These are phyloP conservation scores for Fusarium concolor DNA, from an alignment of 2,329 filamentous ascomycete species.

Conservation along the genomic window DNA sequence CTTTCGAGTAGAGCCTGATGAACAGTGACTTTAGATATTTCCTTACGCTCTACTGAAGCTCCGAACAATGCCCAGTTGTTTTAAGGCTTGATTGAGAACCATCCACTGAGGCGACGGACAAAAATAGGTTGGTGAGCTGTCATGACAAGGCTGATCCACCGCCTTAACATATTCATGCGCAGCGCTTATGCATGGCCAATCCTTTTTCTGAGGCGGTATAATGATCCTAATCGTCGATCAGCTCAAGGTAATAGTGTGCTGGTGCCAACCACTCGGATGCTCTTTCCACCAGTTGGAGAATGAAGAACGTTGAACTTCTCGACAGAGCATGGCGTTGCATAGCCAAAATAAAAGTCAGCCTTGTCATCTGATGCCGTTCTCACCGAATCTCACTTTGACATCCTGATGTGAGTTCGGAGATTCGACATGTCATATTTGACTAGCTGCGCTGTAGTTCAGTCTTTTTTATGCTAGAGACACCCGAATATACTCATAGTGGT, in stretches of 20 bases:
- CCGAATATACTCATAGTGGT: not conserved
- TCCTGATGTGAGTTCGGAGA: constrained; percentile 1
- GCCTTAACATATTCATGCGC: not conserved
- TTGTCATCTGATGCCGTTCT: not conserved
- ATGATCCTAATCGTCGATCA: constrained; percentile 22
- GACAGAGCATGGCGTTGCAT: not conserved
- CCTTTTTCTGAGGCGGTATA: not conserved
- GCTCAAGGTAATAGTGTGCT: constrained; percentile 12
- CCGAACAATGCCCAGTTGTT: not conserved
- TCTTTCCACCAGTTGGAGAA: not conserved
- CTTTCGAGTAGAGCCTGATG: not conserved
- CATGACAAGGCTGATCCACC: not conserved
- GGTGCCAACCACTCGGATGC: constrained; percentile 19
- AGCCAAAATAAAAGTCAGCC: not conserved
- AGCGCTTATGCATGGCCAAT: not conserved
- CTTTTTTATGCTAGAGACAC: not conserved
- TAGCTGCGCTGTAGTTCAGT: not conserved
- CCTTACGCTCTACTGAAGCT: not conserved
- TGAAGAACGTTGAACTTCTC: not conserved
- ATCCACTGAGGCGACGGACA: not conserved
- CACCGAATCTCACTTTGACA: not conserved
- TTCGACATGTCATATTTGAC: constrained; percentile 25
- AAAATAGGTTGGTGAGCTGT: not conserved
- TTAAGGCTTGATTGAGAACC: not conserved
- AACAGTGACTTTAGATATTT: not conserved